These are phyloP conservation scores for Backusella australiensis DNA, from an alignment of 192 early-diverging fungal species.

Conservation along the genomic window DNA sequence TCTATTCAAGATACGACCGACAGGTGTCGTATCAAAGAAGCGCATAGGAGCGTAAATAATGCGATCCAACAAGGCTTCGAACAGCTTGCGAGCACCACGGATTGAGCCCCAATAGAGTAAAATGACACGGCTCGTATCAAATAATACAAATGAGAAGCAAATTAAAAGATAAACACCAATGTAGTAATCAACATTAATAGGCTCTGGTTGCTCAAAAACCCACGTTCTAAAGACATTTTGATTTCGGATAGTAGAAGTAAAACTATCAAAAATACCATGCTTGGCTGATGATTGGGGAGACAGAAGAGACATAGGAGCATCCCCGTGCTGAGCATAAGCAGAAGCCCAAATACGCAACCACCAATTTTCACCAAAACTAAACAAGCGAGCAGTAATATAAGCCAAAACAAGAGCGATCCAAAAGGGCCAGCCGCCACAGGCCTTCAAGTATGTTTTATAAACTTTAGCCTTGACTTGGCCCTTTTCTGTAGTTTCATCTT, in stretches of 20 bases:
- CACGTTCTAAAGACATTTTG: slow-evolving; percentile 6
- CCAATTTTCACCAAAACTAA: slow-evolving; percentile 44
- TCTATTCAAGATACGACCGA: slow-evolving; percentile 77
- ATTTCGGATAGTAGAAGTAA: not conserved
- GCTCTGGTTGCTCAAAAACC: not conserved
- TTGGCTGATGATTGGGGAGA: not conserved
- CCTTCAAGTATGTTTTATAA: slow-evolving; percentile 70
- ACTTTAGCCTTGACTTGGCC: slow-evolving; percentile 74
- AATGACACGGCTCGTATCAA: slow-evolving; percentile 43
- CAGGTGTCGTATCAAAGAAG: slow-evolving; percentile 79
- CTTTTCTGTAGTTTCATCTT: slow-evolving; percentile 11
- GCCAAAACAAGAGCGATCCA: slow-evolving; percentile 49
- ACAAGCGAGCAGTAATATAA: slow-evolving; percentile 36
- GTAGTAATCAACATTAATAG: slow-evolving; percentile 46
- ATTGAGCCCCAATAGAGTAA: slow-evolving; percentile 49
- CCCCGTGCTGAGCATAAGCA: slow-evolving; percentile 25
- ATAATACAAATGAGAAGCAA: slow-evolving; percentile 42
- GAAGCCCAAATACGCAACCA: slow-evolving; percentile 47
- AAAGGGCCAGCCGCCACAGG: slow-evolving; percentile 52
- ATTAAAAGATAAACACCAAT: slow-evolving; percentile 55
- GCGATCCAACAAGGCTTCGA: slow-evolving; percentile 47
- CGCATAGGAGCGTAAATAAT: slow-evolving; percentile 65
- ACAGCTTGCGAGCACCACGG: slow-evolving; percentile 51
- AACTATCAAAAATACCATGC: slow-evolving; percentile 6
- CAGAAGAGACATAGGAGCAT: not conserved